Percentiles rank a stretch among this genome's conserved stretches.
Evolutionary conservation across 768 basidiomycete genomes (phyloP).

Genomic region (Daedaleopsis nitida): DNA sequence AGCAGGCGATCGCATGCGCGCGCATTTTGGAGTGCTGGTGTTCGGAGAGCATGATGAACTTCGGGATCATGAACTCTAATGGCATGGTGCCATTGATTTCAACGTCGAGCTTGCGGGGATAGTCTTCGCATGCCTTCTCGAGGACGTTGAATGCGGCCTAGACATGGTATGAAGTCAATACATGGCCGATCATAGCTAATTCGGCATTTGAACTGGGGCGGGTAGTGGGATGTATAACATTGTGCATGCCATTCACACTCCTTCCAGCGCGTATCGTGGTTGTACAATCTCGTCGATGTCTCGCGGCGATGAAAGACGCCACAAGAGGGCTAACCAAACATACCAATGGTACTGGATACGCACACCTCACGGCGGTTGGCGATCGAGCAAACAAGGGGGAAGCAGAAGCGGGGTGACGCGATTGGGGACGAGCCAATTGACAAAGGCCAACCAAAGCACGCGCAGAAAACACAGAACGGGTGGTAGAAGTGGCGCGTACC

Average conservation of each 20-base stretch:
- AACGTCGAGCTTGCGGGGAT: slow-evolving; percentile 92
- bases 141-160: slow-evolving; percentile 93
- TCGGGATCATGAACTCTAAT: slow-evolving; percentile 95
- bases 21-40: slow-evolving; percentile 89
- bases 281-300: too few species aligned
- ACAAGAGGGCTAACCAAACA: background rate
- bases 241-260: background rate
- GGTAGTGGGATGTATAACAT: background rate
- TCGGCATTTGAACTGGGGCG: too few species aligned
- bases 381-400: background rate
- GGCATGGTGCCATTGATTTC: slow-evolving; percentile 92
- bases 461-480: background rate
- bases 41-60: slow-evolving; percentile 87
- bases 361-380: background rate
- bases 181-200: background rate
- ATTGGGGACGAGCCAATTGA: background rate
- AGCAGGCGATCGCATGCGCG: slow-evolving; percentile 88
- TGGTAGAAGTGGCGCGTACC: slow-evolving; percentile 50
- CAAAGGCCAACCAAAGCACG: background rate
- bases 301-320: background rate
- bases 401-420: background rate
- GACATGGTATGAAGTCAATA: background rate
- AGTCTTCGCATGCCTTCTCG: slow-evolving; percentile 96
- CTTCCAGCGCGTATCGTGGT: too few species aligned
- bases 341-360: too few species aligned